Evolutionary conservation across 2,329 filamentous ascomycete genomes (phyloP), one percentile per base, ranked within the genome.

Genomic region (Fusarium zealandicum): DNA sequence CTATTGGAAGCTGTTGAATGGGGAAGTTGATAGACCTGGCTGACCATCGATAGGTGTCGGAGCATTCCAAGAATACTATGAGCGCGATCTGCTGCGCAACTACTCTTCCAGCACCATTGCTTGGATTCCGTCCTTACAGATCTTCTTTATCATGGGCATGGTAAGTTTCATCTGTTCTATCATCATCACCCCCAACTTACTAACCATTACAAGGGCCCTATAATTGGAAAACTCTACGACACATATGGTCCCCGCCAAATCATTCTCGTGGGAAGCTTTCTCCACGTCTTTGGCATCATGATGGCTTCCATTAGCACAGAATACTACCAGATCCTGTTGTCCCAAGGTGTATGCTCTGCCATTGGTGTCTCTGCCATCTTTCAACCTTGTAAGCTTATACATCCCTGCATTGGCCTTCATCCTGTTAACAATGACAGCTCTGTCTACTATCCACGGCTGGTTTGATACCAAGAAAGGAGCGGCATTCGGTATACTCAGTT

Each of bases 211-310:
- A 16, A 79, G 54, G 85, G 86, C 0, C 84, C 85, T 0, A 64
- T 89, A 7, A 78, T 86, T n/a, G 88, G 88, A 2, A 80, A 77
- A 27, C 51, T 87, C 0, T 89, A 81, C 61, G 88, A 90, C 64
- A 82, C 76, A 50, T 82, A 84, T 51, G 88, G 88, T 0, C 84
- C 87, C 0, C 78, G 80, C 22, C 79, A 74, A 39, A 72, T 90
- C 1, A 67, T 87, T 2, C 28, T 84, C 1, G 66, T 68, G 11
- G 84, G 84, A 13, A 79, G 76, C 0, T 70, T 86, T 45, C 66
- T 85, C 28, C 81, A 86, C 49, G 79, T 88, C 13, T 81, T 88
- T 48, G 81, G 82, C 2, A 65, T 88, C 5, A 87, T 89, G 82
- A 86, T 88, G 83, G 77, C 82, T 0, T 81, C 77, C 7, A 69